Evolutionary conservation across 352 stramenopile genomes (phyloP).

Genomic region (Phytophthora pseudosyringae): DNA sequence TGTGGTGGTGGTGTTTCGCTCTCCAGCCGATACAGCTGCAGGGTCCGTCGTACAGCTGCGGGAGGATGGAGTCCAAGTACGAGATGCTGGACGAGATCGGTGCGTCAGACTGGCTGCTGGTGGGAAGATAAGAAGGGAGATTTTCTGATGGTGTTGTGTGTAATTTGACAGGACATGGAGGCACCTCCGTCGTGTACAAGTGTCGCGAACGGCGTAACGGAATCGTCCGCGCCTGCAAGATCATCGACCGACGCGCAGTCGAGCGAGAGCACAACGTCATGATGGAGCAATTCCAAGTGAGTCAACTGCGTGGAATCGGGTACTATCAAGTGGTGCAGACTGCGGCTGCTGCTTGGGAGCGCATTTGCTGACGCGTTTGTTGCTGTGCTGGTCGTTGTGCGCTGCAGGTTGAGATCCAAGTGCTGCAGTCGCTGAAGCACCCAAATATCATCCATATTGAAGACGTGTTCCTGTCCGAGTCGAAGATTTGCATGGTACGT

Average conservation of each 20-base stretch:
- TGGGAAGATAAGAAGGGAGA: background rate
- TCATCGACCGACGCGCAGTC: slow-evolving; percentile 85
- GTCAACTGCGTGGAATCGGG: slow-evolving; percentile 13
- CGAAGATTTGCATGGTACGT: slow-evolving; percentile 86
- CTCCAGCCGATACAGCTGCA: slow-evolving; percentile 74
- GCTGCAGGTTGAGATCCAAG: slow-evolving; percentile 84
- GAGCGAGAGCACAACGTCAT: slow-evolving; percentile 78
- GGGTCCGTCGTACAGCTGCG: slow-evolving; percentile 69
- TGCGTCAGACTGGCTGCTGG: slow-evolving; percentile 32
- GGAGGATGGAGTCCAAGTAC: slow-evolving; percentile 85
- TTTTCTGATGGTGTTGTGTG: background rate
- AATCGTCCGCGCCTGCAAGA: slow-evolving; percentile 78
- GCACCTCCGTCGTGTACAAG: slow-evolving; percentile 86
- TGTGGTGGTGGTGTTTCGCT: background rate
- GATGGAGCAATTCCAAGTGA: slow-evolving; percentile 89
- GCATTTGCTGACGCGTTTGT: slow-evolving; percentile 13
- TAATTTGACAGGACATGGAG: slow-evolving; percentile 66
- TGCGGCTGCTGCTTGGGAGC: background rate
- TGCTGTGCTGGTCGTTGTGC: background rate
- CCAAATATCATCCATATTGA: slow-evolving; percentile 93
- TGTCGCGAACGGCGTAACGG: slow-evolving; percentile 72
- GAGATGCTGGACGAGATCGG: slow-evolving; percentile 84
- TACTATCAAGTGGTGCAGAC: background rate
- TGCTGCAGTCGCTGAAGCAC: slow-evolving; percentile 89
- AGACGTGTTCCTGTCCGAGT: slow-evolving; percentile 85